These are phyloP conservation scores for Acanthamoeba lenticulata DNA, from an alignment of 208 protist species.

Conservation along the genomic window DNA sequence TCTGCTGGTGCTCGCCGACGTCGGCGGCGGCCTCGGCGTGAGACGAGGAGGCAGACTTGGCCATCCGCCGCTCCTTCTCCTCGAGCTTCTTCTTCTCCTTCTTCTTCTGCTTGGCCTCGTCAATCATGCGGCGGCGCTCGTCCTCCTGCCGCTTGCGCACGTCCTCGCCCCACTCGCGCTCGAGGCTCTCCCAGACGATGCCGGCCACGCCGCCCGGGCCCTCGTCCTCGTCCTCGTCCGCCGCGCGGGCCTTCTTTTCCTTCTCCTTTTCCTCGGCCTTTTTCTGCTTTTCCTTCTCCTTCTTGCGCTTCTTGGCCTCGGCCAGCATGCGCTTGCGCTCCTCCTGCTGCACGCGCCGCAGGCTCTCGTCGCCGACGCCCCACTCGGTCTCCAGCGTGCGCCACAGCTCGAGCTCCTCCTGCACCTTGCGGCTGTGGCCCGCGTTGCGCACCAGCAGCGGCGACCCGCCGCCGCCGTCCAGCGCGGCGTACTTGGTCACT, in stretches of 20 bases:
- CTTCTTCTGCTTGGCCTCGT: constrained; percentile 15
- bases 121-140: not conserved
- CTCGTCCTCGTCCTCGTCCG: not conserved
- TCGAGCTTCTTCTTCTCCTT: not conserved
- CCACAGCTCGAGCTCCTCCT: constrained; percentile 8
- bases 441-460: too few species aligned
- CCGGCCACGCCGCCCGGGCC: not conserved
- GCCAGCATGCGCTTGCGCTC: constrained; percentile 20
- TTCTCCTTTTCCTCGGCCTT: not conserved
- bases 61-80: not conserved
- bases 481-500: not conserved
- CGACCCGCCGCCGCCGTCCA: too few species aligned
- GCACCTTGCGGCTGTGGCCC: not conserved
- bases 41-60: too few species aligned
- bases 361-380: not conserved
- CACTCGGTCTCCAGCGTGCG: not conserved
- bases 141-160: constrained; percentile 43
- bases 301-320: constrained; percentile 14
- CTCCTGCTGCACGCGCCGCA: constrained; percentile 1
- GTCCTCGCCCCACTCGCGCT: constrained; percentile 30
- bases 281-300: constrained; percentile 7
- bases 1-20: not conserved
- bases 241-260: not conserved
- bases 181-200: constrained; percentile 14
- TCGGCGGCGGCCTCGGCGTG: too few species aligned